Conservation (phyloP, 176 grass and related monocot genomes). For the Aegilops tauschii region DNA sequence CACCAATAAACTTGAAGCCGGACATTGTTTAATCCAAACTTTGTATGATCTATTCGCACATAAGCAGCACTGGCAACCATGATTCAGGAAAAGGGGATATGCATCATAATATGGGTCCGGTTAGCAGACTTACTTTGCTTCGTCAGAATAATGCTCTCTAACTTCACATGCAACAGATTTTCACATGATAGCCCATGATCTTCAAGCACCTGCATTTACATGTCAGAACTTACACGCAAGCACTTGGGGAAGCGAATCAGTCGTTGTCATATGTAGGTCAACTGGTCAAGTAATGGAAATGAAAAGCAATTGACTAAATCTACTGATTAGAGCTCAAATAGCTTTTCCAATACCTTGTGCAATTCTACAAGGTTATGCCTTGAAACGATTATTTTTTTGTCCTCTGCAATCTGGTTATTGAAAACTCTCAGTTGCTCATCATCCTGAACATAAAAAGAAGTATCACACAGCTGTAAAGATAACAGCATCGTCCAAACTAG, state of each 20-base stretch:
- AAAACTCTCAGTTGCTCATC: constrained; percentile 82
- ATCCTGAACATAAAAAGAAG: constrained; percentile 53
- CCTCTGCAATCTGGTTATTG: constrained; percentile 84
- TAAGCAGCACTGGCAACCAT: background rate
- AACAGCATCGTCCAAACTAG: constrained; percentile 14
- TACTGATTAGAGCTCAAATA: constrained; percentile 17
- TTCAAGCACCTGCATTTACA: constrained; percentile 64
- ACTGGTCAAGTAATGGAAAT: constrained; percentile 5
- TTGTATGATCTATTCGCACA: constrained; percentile 2
- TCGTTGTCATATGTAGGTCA: background rate
- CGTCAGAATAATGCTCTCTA: constrained; percentile 71
- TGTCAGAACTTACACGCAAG: constrained; percentile 14
- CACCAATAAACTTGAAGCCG: background rate
- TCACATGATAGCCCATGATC: constrained; percentile 64
- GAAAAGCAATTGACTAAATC: constrained; percentile 6
- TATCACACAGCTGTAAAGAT: constrained; percentile 20
- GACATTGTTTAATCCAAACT: background rate
- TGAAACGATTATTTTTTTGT: constrained; percentile 82
- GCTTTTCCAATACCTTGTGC: constrained; percentile 59
- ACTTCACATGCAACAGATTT: constrained; percentile 79
- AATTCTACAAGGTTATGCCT: constrained; percentile 79
- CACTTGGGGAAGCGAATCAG: constrained; percentile 13
- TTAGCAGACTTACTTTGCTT: constrained; percentile 64
- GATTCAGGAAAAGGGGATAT: constrained; percentile 22
- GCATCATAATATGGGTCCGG: constrained; percentile 12